These are phyloP conservation scores for Castanospermum australe DNA, from an alignment of 306 rosid genomes.

Conservation along the genomic window DNA sequence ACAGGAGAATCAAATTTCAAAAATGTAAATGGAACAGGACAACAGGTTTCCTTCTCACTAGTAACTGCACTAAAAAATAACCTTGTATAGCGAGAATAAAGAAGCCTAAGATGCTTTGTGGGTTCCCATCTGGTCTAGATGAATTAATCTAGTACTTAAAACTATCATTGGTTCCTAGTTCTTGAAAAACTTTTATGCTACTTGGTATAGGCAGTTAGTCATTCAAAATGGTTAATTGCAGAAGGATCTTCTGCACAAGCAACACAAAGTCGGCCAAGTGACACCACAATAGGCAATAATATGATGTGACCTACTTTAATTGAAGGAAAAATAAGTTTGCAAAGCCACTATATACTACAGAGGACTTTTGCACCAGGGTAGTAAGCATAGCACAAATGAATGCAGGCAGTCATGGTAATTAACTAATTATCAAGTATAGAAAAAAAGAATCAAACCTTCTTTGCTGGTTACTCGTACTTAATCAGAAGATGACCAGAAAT, in stretches of 20 bases:
- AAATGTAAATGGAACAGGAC: not conserved
- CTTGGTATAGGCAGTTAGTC: not conserved
- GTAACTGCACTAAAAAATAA: not conserved
- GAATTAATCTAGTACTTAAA: not conserved
- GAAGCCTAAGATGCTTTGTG: not conserved
- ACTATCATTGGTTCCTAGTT: not conserved
- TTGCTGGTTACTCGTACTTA: slow-evolving; percentile 58
- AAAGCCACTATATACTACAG: not conserved
- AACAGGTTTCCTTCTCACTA: not conserved
- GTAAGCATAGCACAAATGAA: not conserved
- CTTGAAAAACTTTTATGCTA: not conserved
- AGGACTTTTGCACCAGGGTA: not conserved
- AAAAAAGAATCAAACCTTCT: slow-evolving; percentile 46
- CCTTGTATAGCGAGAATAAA: not conserved
- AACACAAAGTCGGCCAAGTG: not conserved
- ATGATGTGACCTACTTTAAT: not conserved
- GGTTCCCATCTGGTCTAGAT: not conserved
- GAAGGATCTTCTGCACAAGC: not conserved
- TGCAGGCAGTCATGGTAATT: not conserved
- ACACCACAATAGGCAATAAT: not conserved
- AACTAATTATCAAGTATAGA: not conserved
- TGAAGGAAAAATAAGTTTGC: not conserved
- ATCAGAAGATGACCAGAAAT: slow-evolving; percentile 53
- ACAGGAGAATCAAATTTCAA: slow-evolving; percentile 11
- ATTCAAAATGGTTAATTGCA: no score